phyloP scores from a whole-genome alignment of 2,329 filamentous ascomycete genomes.

The Thielaviopsis punctulata region DNA sequence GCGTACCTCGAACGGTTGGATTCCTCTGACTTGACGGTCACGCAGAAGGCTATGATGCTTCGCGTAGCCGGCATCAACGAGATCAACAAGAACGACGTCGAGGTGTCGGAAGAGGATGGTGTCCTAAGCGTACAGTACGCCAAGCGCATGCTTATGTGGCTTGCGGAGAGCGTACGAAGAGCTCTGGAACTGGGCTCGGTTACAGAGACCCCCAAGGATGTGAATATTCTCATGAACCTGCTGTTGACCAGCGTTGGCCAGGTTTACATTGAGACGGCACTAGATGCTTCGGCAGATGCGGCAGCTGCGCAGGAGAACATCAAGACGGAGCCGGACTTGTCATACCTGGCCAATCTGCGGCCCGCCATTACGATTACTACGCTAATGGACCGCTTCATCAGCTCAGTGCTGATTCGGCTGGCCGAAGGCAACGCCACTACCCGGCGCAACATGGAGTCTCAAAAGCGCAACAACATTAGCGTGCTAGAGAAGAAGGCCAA shows the following conservation, averaged over 20 bases:
- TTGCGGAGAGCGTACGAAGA: constrained; percentile 84
- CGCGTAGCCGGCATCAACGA: constrained; percentile 73
- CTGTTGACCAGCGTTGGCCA: constrained; percentile 78
- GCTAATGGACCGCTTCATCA: constrained; percentile 83
- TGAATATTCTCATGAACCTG: constrained; percentile 66
- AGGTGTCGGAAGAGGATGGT: constrained; percentile 81
- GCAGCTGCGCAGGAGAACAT: constrained; percentile 59
- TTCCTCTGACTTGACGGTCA: constrained; percentile 70
- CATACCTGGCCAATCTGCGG: constrained; percentile 62
- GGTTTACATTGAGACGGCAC: constrained; percentile 51
- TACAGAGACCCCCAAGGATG: constrained; percentile 84
- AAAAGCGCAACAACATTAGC: constrained; percentile 53
- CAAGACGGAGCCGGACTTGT: constrained; percentile 75
- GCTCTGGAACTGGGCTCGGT: constrained; percentile 79
- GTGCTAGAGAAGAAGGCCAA: constrained; percentile 73
- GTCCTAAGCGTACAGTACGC: constrained; percentile 65
- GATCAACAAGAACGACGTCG: constrained; percentile 65
- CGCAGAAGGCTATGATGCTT: constrained; percentile 80
- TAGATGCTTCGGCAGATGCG: constrained; percentile 54
- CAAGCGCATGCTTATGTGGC: constrained; percentile 97
- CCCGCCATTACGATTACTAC: constrained; percentile 78
- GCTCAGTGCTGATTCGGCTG: constrained; percentile 75
- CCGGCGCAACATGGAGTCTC: constrained; percentile 74
- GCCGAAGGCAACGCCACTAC: constrained; percentile 83
- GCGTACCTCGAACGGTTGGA: constrained; percentile 80